These are phyloP conservation scores for Globisporangium spinosum DNA, from an alignment of 352 stramenopile genomes.

Conservation along the genomic window DNA sequence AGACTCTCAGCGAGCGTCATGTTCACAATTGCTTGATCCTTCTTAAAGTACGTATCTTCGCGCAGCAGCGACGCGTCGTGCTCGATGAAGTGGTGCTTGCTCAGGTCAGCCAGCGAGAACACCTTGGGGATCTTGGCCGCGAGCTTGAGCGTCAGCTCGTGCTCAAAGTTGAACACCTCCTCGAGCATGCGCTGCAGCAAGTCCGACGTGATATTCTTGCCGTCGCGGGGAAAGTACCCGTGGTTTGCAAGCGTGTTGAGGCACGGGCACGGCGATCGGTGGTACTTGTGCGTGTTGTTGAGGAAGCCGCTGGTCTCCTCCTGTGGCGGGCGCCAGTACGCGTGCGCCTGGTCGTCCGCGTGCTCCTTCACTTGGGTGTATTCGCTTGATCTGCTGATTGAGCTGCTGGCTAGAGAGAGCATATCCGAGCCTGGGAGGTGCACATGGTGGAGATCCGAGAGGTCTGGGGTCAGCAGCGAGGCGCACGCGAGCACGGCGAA, in stretches of 20 bases:
- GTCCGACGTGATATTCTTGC: conserved; percentile 40
- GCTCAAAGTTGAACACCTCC: conserved; percentile 47
- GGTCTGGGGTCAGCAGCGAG: not conserved
- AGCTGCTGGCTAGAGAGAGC: not conserved
- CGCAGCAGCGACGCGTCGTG: conserved; percentile 69
- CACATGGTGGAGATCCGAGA: conserved; percentile 2
- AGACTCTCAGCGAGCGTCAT: conserved; percentile 35
- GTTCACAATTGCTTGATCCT: conserved; percentile 40
- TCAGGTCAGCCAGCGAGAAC: conserved; percentile 50
- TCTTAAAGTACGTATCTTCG: conserved; percentile 40
- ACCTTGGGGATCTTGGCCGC: conserved; percentile 14
- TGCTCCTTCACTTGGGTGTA: not conserved
- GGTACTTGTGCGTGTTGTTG: conserved; percentile 31
- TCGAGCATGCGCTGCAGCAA: conserved; percentile 35
- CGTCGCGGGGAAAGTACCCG: conserved; percentile 18
- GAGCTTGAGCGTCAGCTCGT: conserved; percentile 29
- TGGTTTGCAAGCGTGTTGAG: conserved; percentile 66
- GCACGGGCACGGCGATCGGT: conserved; percentile 52
- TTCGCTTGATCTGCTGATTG: not conserved
- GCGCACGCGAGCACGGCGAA: conserved; percentile 2
- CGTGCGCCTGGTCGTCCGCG: conserved; percentile 17
- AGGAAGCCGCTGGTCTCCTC: conserved; percentile 39
- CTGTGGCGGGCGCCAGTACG: conserved; percentile 36
- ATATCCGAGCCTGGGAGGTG: not conserved
- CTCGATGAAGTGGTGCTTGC: conserved; percentile 54